Percentiles rank a stretch among this genome's conserved stretches.
Evolutionary conservation across 768 basidiomycete species (phyloP).

Genomic region (Xanthoconium purpureum): DNA sequence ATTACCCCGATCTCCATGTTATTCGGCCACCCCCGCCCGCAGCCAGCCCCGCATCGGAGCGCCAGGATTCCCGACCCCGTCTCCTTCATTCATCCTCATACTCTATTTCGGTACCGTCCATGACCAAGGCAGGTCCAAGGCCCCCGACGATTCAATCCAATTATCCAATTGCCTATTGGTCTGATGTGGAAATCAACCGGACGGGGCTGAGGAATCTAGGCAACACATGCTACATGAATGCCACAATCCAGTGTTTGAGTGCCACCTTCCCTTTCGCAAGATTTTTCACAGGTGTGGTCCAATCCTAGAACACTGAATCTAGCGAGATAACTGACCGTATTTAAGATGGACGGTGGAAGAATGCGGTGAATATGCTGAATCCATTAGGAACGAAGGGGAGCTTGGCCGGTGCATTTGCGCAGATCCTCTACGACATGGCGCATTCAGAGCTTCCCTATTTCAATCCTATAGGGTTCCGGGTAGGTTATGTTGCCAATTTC

Average conservation of each 20-base stretch:
- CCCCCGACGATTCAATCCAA: conserved; percentile 70
- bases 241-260: conserved; percentile 93
- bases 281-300: conserved; percentile 78
- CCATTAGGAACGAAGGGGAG: conserved; percentile 84
- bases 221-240: conserved; percentile 99
- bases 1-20: conserved; percentile 76
- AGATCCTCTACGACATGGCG: conserved; percentile 84
- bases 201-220: conserved; percentile 91
- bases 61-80: conserved; percentile 73
- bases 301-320: neutral
- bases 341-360: conserved; percentile 76
- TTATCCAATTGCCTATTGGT: conserved; percentile 84
- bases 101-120: conserved; percentile 21
- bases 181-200: conserved; percentile 71
- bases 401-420: conserved; percentile 78
- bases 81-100: conserved; percentile 38
- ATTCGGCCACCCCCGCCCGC: conserved; percentile 79
- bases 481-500: conserved; percentile 37
- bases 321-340: conserved; percentile 1
- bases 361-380: conserved; percentile 80
- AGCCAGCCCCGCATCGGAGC: conserved; percentile 64
- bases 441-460: conserved; percentile 80
- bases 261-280: conserved; percentile 91
- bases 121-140: conserved; percentile 40
- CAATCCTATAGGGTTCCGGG: conserved; percentile 80